These are phyloP conservation scores for Phaeosphaeriaceae sp. DNA, from an alignment of 2,329 filamentous ascomycete species.

Conservation along the genomic window DNA sequence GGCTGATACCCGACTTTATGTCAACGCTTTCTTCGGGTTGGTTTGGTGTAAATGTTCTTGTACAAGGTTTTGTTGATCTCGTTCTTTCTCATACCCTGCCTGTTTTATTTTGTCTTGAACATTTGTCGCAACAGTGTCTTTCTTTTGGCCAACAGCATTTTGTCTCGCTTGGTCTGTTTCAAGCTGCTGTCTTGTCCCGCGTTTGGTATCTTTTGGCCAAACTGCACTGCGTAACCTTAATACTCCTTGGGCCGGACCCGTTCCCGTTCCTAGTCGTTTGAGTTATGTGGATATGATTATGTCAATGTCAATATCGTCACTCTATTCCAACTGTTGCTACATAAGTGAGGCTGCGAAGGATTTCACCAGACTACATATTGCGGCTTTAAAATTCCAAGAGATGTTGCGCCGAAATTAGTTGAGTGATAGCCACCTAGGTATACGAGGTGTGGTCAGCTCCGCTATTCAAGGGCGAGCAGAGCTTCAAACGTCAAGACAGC, in stretches of 20 bases:
- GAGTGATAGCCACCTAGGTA: no score
- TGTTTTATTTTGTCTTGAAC: conserved; percentile 15
- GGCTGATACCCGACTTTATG: conserved; percentile 29
- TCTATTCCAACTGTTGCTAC: background rate
- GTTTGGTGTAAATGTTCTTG: conserved; percentile 21
- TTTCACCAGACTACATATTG: background rate
- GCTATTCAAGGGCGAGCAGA: background rate
- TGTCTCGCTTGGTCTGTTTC: conserved; percentile 8
- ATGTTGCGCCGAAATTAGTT: no score
- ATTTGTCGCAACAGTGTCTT: conserved; percentile 13
- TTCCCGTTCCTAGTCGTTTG: conserved; percentile 21
- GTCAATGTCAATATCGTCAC: conserved; percentile 5
- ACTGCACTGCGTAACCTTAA: conserved; percentile 22
- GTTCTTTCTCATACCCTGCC: conserved; percentile 9
- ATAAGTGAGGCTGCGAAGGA: conserved; percentile 8
- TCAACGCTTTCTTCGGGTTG: conserved; percentile 25
- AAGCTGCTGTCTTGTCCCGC: conserved; percentile 8
- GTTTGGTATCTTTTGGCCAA: conserved; percentile 31
- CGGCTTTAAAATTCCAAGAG: no score
- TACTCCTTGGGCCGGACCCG: conserved; percentile 36
- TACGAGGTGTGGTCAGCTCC: conserved; percentile 4
- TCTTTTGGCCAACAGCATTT: background rate
- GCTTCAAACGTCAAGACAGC: conserved; percentile 8
- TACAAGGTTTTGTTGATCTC: conserved; percentile 16
- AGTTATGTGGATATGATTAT: conserved; percentile 21